Evolutionary conservation across 1,139 yeast species (phyloP), one percentile per base, ranked within the genome.

Genomic region (Eremothecium gossypii): DNA sequence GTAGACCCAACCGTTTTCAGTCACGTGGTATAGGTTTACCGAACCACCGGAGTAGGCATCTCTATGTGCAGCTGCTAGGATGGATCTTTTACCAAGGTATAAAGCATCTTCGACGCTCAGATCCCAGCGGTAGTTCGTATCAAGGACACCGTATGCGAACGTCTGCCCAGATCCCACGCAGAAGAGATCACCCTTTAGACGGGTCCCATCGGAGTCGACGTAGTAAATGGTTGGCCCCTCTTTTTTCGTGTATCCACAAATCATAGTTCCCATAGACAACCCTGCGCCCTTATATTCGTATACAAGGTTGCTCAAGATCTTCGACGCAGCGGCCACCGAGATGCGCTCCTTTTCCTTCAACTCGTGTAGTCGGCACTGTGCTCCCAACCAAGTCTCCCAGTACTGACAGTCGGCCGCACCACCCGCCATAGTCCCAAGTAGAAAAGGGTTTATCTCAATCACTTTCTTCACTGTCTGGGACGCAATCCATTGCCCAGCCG

Each of bases 141-240:
- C 99, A 52, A 91, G 73, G 23, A 91, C 98, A 73, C 99, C 98
- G 60, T 91, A 91, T n/a, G 99, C 99, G 67, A 91, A 91, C 1
- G 98, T 91, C 68, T 91, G 98, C 66, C 99, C 99, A 1, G 97
- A 89, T 38, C 99, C 99, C 30, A 91, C 99, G 71, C 96, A 87
- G 67, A 93, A 93, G 50, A 87, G 58, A 59, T 91, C 96, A 45
- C 98, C 98, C 64, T 86, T 83, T 57, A 91, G 72, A 65, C 99
- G 77, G 8, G 96, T 83, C 44, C 99, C 99, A 60, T 91, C 99
- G 33, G 95, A 83, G 67, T 91, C 99, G 36, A 91, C 98, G 58
- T 91, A 93, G 67, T 82, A 91, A 46, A 91, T 83, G 27, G 96
- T 79, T 40, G 98, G 96, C 8, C 96, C 96, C 61, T 89, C 96